Evolutionary conservation across 2,329 filamentous ascomycete species (phyloP).

Genomic region (Paecilomyces variotii): DNA sequence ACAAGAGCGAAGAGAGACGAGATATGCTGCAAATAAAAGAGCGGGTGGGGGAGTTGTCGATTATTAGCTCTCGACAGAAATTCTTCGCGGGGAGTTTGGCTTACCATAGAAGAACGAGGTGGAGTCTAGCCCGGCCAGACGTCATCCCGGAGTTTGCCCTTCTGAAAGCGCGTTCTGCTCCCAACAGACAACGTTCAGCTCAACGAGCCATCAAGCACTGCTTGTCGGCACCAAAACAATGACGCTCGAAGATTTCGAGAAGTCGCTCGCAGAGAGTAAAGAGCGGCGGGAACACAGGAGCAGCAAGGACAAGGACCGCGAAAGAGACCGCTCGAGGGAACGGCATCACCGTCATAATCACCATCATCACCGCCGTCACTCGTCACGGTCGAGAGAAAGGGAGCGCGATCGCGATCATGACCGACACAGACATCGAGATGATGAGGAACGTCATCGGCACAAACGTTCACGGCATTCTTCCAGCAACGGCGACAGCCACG

Average conservation of each 20-base stretch:
- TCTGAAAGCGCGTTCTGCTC: background rate
- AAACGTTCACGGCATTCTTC: slow-evolving; percentile 55
- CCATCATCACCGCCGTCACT: slow-evolving; percentile 40
- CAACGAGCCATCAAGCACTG: background rate
- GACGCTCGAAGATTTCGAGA: slow-evolving; percentile 69
- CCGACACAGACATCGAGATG: slow-evolving; percentile 33
- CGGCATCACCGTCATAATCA: slow-evolving; percentile 21
- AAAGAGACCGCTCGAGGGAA: slow-evolving; percentile 32
- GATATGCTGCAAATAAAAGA: background rate
- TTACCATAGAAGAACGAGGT: slow-evolving; percentile 6
- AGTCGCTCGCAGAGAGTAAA: slow-evolving; percentile 57
- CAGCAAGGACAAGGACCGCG: slow-evolving; percentile 23
- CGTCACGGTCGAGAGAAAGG: slow-evolving; percentile 29
- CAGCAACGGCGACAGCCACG: slow-evolving; percentile 41
- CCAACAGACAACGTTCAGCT: background rate
- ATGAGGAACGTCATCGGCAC: slow-evolving; percentile 51
- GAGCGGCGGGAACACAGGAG: slow-evolving; percentile 23
- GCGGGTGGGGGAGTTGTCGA: slow-evolving; percentile 1
- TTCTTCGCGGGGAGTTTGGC: slow-evolving; percentile 20
- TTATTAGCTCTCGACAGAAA: background rate
- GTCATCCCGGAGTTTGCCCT: slow-evolving; percentile 17
- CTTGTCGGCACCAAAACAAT: slow-evolving; percentile 28
- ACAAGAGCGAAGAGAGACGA: too few species aligned
- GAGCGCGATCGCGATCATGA: slow-evolving; percentile 24
- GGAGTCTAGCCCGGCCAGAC: slow-evolving; percentile 23